These are phyloP conservation scores for Podaxis sp. DNA, from an alignment of 768 basidiomycete genomes.

Conservation along the genomic window DNA sequence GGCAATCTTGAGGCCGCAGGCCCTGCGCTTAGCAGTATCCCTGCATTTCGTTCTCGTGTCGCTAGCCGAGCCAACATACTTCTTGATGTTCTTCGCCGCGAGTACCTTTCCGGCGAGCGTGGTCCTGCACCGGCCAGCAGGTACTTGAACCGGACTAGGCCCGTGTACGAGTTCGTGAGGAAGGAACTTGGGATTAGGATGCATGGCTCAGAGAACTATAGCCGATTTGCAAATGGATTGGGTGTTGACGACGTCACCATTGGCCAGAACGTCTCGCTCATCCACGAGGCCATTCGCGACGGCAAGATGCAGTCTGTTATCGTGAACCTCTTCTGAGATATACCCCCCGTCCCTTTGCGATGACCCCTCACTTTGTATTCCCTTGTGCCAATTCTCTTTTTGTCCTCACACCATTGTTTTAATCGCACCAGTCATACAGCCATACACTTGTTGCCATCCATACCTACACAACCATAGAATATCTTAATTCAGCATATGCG, in stretches of 20 bases:
- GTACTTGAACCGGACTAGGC: slow-evolving; percentile 63
- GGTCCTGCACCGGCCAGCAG: slow-evolving; percentile 65
- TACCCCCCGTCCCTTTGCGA: neutral
- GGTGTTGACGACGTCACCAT: slow-evolving; percentile 64
- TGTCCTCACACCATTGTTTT: neutral
- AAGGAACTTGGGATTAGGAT: slow-evolving; percentile 68
- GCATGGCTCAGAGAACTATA: slow-evolving; percentile 74
- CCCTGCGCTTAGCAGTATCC: slow-evolving; percentile 34
- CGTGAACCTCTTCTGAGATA: slow-evolving; percentile 33
- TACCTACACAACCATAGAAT: neutral
- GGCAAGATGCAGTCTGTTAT: slow-evolving; percentile 45
- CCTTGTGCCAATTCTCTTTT: neutral
- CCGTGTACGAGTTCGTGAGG: slow-evolving; percentile 77
- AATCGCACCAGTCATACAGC: neutral
- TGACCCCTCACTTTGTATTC: neutral
- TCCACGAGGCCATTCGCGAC: slow-evolving; percentile 68
- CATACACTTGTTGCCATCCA: neutral
- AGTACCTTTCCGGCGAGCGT: slow-evolving; percentile 54
- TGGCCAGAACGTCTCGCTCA: slow-evolving; percentile 67
- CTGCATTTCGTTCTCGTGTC: slow-evolving; percentile 50
- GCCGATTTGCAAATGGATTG: slow-evolving; percentile 54
- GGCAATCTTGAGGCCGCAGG: slow-evolving; percentile 25
- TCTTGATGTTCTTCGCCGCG: slow-evolving; percentile 44
- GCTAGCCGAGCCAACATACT: slow-evolving; percentile 41
- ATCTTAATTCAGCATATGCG: neutral